Evolutionary conservation across 202 grass and related monocot species (phyloP).

Genomic region (Panicum hallii): DNA sequence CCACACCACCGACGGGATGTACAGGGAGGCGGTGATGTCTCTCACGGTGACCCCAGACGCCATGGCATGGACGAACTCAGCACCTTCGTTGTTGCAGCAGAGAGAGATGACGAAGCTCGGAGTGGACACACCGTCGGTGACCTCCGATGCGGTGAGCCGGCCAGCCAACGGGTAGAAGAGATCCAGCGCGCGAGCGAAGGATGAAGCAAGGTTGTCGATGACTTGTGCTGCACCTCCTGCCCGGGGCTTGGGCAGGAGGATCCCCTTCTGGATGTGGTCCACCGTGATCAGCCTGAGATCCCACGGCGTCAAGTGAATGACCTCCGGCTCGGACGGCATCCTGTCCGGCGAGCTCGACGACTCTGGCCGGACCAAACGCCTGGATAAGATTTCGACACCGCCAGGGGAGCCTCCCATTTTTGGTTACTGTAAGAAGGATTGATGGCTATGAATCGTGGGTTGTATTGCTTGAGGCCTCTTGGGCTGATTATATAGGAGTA

Average conservation of each 20-base stretch:
- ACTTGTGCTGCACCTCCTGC: background rate
- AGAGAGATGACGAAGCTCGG: background rate
- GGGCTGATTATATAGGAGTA: no score
- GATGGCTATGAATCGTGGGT: background rate
- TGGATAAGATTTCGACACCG: background rate
- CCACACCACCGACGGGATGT: background rate
- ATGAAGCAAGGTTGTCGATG: conserved; percentile 15
- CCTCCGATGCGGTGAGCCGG: conserved; percentile 1
- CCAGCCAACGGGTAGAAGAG: conserved; percentile 34
- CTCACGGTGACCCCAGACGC: background rate
- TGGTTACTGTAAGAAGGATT: background rate
- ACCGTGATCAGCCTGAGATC: conserved; percentile 28
- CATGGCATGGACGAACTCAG: background rate
- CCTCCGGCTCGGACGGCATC: background rate
- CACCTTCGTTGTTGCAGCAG: background rate
- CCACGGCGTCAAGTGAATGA: conserved; percentile 38
- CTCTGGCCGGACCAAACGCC: background rate
- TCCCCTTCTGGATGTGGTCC: conserved; percentile 34
- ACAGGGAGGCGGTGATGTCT: background rate
- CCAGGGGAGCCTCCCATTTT: background rate
- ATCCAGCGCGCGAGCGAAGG: conserved; percentile 15
- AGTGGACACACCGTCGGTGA: background rate
- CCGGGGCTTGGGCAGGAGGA: conserved; percentile 26
- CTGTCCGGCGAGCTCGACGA: background rate
- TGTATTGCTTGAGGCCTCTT: no score